phyloP scores from a whole-genome alignment of 2,329 filamentous ascomycete species.

The Botrytis hyacinthi region DNA sequence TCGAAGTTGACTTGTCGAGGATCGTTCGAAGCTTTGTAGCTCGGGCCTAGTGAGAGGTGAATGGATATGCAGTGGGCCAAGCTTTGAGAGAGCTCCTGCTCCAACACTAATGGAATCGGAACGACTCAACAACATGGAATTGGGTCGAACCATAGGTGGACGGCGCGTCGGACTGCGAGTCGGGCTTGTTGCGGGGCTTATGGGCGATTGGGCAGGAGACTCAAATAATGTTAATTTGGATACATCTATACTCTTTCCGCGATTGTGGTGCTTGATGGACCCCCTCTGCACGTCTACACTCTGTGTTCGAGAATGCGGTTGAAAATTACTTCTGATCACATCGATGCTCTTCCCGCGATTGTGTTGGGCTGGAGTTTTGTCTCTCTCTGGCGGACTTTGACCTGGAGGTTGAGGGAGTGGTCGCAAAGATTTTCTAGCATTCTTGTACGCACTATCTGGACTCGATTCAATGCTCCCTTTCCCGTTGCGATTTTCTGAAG shows the following conservation, averaged over 20 bases:
- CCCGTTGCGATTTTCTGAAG: constrained; percentile 47
- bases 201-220: constrained; percentile 8
- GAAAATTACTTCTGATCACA: constrained; percentile 53
- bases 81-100: constrained; percentile 21
- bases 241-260: constrained; percentile 26
- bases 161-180: constrained; percentile 23
- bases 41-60: constrained; percentile 65
- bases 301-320: constrained; percentile 44
- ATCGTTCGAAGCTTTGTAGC: constrained; percentile 78
- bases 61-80: constrained; percentile 31
- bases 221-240: constrained; percentile 21
- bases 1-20: constrained; percentile 84
- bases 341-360: constrained; percentile 58
- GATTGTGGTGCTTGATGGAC: constrained; percentile 43
- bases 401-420: constrained; percentile 68
- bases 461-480: constrained; percentile 43
- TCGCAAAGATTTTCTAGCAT: constrained; percentile 72
- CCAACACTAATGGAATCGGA: constrained; percentile 49
- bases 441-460: constrained; percentile 67
- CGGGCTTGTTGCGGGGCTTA: constrained; percentile 9
- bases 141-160: constrained; percentile 45
- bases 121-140: constrained; percentile 59
- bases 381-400: constrained; percentile 42
- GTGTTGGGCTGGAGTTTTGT: constrained; percentile 35
- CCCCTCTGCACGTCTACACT: constrained; percentile 61